Conservation (phyloP, 2,329 filamentous ascomycete genomes). For the Trichoderma polysporum region DNA sequence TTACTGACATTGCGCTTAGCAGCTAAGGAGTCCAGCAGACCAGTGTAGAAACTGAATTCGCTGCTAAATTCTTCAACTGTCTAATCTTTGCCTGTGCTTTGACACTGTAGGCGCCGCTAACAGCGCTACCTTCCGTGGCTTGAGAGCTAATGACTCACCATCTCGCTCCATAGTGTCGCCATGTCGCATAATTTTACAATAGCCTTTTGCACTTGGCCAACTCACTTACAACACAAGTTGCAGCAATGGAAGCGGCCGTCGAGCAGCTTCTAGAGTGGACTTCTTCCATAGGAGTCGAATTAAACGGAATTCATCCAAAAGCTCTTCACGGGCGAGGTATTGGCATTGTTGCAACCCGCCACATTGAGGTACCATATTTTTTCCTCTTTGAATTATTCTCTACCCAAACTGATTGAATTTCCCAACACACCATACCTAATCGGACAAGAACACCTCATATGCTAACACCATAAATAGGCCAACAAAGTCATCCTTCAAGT, state of each 20-base stretch:
- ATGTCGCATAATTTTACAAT: slow-evolving; percentile 2
- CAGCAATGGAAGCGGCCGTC: slow-evolving; percentile 25
- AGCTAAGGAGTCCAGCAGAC: neutral
- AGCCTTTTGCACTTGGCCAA: neutral
- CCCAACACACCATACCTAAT: neutral
- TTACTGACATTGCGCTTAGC: neutral
- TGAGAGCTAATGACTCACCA: slow-evolving; percentile 8
- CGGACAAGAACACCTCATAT: neutral
- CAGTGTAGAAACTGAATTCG: too few relatives aligned
- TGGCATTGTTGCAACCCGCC: slow-evolving; percentile 70
- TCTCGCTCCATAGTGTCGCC: neutral
- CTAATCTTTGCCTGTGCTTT: neutral
- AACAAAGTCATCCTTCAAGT: slow-evolving; percentile 63
- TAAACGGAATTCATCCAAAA: slow-evolving; percentile 66
- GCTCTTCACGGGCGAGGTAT: slow-evolving; percentile 71
- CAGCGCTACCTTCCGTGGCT: neutral
- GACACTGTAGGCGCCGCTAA: neutral
- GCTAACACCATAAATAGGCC: slow-evolving; percentile 30
- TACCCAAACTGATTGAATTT: neutral
- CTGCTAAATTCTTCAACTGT: neutral
- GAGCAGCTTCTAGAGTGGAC: slow-evolving; percentile 69
- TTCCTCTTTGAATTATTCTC: neutral
- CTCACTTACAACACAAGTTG: neutral
- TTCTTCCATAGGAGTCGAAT: slow-evolving; percentile 59
- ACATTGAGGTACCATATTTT: slow-evolving; percentile 55